Conservation (phyloP, 2,329 filamentous ascomycete species). For the Sclerotinia borealis region DNA sequence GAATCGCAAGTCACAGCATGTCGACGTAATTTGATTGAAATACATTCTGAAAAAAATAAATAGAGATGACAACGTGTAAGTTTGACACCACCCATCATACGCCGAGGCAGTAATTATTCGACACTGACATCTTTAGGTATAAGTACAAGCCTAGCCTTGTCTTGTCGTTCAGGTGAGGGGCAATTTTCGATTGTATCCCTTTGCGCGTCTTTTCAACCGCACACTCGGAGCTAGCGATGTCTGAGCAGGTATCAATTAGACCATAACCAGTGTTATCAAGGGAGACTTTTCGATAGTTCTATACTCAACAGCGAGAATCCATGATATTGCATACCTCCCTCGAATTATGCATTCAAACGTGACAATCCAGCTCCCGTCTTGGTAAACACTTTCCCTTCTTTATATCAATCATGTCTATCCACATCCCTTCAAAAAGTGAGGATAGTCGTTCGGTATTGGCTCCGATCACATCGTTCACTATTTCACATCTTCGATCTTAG, state of each 20-base stretch:
- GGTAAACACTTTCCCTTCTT: not conserved
- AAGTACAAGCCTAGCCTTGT: not conserved
- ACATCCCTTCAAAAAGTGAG: no score
- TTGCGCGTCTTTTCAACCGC: not conserved
- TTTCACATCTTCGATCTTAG: no score
- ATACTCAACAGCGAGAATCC: not conserved
- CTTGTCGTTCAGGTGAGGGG: not conserved
- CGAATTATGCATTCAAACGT: not conserved
- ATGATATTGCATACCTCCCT: not conserved
- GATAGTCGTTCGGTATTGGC: no score
- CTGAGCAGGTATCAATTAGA: not conserved
- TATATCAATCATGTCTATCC: not conserved
- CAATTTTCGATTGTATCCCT: not conserved
- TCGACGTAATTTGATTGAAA: not conserved
- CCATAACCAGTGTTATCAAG: not conserved
- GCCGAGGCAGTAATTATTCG: not conserved
- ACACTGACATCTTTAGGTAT: not conserved
- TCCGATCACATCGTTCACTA: no score
- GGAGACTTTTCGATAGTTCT: not conserved
- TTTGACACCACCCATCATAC: not conserved
- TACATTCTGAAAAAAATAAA: not conserved
- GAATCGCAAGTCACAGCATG: no score
- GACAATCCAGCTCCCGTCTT: not conserved
- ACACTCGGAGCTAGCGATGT: not conserved
- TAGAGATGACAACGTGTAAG: not conserved